phyloP scores from a whole-genome alignment of 805 yeast species.

The Sugiyamaella boreocaroliniensis region DNA sequence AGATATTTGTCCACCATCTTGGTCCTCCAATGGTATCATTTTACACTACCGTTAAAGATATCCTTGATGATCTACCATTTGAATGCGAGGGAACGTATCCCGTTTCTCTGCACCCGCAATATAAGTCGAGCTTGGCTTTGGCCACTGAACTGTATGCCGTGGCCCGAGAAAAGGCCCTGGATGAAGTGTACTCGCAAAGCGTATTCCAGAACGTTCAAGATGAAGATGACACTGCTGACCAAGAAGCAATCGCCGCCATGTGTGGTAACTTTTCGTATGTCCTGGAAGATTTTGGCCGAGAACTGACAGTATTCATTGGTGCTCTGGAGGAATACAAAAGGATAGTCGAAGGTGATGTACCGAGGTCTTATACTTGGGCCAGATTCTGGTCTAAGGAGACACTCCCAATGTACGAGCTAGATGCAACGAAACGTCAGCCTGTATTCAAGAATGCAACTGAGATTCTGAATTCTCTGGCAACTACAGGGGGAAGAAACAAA shows the following conservation, averaged over 20 bases:
- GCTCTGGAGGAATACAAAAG: conserved; percentile 37
- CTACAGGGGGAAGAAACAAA: not conserved
- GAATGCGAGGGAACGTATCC: conserved; percentile 31
- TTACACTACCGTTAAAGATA: conserved; percentile 54
- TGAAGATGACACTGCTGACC: conserved; percentile 41
- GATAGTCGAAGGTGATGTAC: conserved; percentile 4
- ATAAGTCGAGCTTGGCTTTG: conserved; percentile 33
- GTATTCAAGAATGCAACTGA: not conserved
- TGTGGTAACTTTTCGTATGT: conserved; percentile 74
- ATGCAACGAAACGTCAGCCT: not conserved
- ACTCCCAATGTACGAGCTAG: not conserved
- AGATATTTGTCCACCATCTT: conserved; percentile 56
- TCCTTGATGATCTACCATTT: conserved; percentile 55
- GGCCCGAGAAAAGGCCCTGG: conserved; percentile 53
- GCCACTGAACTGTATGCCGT: conserved; percentile 51
- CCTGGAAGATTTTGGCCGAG: conserved; percentile 55
- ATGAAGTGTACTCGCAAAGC: conserved; percentile 49
- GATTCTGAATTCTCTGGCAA: not conserved
- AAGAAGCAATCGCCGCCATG: conserved; percentile 77
- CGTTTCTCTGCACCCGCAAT: conserved; percentile 40
- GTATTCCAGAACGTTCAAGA: conserved; percentile 39
- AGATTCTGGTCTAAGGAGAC: conserved; percentile 41
- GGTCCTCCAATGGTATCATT: conserved; percentile 71
- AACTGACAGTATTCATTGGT: conserved; percentile 44
- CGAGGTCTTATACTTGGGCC: conserved; percentile 47